Evolutionary conservation across 306 rosid species (phyloP).

Genomic region (cucumber (Cucumis sativus)): Cucumber_9930_V3 NC_026660.2:24768501-24769000

Average conservation of each 20-base stretch:
- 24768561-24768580: background rate
- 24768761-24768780: background rate
- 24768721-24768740: background rate
- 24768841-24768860: no score
- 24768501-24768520: background rate
- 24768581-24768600: background rate
- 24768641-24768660: background rate
- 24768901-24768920: no score
- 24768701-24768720: background rate
- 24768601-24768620: conserved; percentile 1
- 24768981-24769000: no score
- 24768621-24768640: background rate
- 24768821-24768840: no score
- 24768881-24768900: no score
- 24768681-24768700: background rate
- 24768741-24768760: background rate
- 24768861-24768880: no score
- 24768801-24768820: background rate
- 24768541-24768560: background rate
- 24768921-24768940: no score
- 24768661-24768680: background rate
- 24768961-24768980: no score
- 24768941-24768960: no score
- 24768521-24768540: background rate
- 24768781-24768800: background rate